Conservation (phyloP, 495 filamentous ascomycete species). For the Talaromyces nanjingensis region DNA sequence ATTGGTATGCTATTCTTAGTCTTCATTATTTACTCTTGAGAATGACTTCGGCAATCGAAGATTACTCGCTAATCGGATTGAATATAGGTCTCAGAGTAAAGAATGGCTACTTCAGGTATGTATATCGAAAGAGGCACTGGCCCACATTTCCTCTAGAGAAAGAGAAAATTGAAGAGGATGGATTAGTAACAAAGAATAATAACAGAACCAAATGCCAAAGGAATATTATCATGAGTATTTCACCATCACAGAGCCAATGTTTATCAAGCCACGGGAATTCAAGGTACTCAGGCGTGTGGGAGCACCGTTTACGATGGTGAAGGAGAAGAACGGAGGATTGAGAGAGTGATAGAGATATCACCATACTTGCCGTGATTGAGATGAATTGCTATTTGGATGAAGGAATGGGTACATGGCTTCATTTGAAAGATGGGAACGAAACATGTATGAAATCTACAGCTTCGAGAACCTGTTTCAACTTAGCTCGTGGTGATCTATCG, state of each 20-base stretch:
- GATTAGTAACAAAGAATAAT: conserved; percentile 6
- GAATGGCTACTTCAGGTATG: conserved; percentile 36
- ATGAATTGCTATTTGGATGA: neutral
- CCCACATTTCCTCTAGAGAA: neutral
- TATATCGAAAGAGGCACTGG: neutral
- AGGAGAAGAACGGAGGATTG: conserved; percentile 13
- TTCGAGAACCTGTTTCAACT: too few relatives aligned
- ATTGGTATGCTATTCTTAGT: conserved; percentile 28
- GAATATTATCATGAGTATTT: conserved; percentile 44
- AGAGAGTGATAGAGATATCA: conserved; percentile 3
- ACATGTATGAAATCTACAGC: neutral
- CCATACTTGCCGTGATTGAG: neutral
- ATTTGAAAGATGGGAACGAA: neutral
- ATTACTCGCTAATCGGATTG: neutral
- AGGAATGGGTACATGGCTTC: neutral
- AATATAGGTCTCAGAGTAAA: conserved; percentile 22
- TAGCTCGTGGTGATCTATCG: too few relatives aligned
- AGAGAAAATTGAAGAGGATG: conserved; percentile 1
- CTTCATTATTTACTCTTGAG: neutral
- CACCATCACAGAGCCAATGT: conserved; percentile 39
- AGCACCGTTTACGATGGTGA: conserved; percentile 22
- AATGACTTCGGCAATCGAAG: neutral
- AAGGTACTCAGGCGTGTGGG: conserved; percentile 32
- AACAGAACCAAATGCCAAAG: conserved; percentile 41
- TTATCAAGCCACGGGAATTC: conserved; percentile 37